Conservation (phyloP, 306 rosid genomes). For the Casuarina glauca region DNA sequence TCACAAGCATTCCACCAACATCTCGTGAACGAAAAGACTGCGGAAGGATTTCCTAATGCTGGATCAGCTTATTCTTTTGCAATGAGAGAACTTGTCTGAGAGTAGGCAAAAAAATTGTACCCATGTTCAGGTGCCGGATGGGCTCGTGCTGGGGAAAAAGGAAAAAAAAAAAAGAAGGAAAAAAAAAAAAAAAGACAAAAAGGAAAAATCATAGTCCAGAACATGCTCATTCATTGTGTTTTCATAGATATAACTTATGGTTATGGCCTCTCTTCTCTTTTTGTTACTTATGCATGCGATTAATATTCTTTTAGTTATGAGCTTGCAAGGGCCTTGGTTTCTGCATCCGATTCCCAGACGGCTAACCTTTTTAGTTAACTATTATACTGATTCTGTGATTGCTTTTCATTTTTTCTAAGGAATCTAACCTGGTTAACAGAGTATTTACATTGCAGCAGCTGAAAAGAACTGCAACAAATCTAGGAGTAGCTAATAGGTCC, state of each 20-base stretch:
- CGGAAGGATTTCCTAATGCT: constrained; percentile 69
- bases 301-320: constrained; percentile 45
- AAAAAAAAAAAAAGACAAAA: no score
- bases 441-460: constrained; percentile 24
- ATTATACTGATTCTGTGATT: neutral
- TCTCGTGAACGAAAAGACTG: constrained; percentile 84
- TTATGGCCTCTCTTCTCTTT: constrained; percentile 30
- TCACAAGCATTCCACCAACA: constrained; percentile 79
- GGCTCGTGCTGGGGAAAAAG: constrained; percentile 22
- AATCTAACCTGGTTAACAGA: constrained; percentile 6
- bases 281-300: constrained; percentile 39
- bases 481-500: neutral
- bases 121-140: constrained; percentile 42
- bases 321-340: constrained; percentile 35
- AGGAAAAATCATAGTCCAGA: constrained; percentile 32
- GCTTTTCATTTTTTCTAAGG: neutral
- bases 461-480: constrained; percentile 19
- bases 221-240: constrained; percentile 63
- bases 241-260: constrained; percentile 63
- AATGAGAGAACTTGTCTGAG: constrained; percentile 35
- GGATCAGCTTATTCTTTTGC: constrained; percentile 30
- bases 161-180: no score
- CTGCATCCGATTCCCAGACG: neutral
- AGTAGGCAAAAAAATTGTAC: constrained; percentile 43
- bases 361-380: neutral